phyloP scores from a whole-genome alignment of 306 rosid genomes.

The Vicia villosa region DNA sequence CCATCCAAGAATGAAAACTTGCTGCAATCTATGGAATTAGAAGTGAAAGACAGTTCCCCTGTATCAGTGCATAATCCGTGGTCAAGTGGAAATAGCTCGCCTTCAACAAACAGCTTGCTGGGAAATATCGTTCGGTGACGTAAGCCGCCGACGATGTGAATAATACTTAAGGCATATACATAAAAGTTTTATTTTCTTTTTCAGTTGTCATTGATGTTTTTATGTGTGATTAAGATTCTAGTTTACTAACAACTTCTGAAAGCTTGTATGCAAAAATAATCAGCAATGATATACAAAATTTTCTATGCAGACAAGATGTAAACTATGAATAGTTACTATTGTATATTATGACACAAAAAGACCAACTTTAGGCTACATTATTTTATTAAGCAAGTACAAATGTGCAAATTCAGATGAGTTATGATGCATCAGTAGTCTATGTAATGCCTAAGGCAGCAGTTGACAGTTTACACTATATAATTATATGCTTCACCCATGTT shows the following conservation, averaged over 20 bases:
- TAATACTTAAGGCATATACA: slow-evolving; percentile 31
- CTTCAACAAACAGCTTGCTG: slow-evolving; percentile 88
- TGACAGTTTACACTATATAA: too few relatives aligned
- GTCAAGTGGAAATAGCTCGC: too few relatives aligned
- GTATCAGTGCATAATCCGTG: too few relatives aligned
- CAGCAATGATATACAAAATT: slow-evolving; percentile 27
- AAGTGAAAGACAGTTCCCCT: too few relatives aligned
- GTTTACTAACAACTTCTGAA: slow-evolving; percentile 30
- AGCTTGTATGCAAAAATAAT: slow-evolving; percentile 28
- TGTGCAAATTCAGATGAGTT: too few relatives aligned
- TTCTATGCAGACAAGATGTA: slow-evolving; percentile 23
- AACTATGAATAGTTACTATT: slow-evolving; percentile 18
- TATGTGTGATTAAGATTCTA: slow-evolving; percentile 33
- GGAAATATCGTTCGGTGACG: slow-evolving; percentile 65
- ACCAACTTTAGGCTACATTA: not conserved
- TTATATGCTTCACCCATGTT: too few relatives aligned
- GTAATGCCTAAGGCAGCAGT: too few relatives aligned
- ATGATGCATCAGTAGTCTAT: too few relatives aligned
- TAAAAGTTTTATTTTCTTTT: not conserved
- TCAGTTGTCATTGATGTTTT: slow-evolving; percentile 4
- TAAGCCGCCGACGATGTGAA: slow-evolving; percentile 35
- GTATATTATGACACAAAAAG: slow-evolving; percentile 13
- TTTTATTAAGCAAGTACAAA: not conserved
- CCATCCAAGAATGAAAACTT: slow-evolving; percentile 42
- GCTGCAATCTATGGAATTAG: too few relatives aligned